Evolutionary conservation across 1,284 basidiomycete species (phyloP).

Genomic region (Fomitopsis schrenkii): DNA sequence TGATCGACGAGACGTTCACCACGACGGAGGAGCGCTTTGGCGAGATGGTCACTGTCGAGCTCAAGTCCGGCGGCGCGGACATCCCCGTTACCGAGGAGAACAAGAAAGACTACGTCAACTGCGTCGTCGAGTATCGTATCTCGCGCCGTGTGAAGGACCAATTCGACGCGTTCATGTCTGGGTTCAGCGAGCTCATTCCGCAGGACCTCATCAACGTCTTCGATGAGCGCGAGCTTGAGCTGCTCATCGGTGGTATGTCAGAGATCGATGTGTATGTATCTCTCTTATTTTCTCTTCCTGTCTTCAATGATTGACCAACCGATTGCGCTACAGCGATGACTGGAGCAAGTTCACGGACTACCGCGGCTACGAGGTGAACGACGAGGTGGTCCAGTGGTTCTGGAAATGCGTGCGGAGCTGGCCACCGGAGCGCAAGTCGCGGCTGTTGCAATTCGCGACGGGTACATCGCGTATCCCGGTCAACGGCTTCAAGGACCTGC

Average conservation of each 20-base stretch:
- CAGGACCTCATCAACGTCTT: conserved; percentile 96
- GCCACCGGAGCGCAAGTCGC: conserved; percentile 95
- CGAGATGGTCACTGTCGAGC: conserved; percentile 90
- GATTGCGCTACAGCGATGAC: conserved; percentile 55
- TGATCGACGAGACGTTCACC: conserved; percentile 94
- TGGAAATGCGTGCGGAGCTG: conserved; percentile 97
- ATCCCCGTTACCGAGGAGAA: conserved; percentile 93
- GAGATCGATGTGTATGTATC: conserved; percentile 90
- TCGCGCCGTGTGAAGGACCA: conserved; percentile 91
- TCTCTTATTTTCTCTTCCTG: conserved; percentile 2
- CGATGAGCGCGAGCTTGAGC: conserved; percentile 95
- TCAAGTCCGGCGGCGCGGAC: conserved; percentile 84
- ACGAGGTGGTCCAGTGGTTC: conserved; percentile 99
- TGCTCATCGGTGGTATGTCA: conserved; percentile 97
- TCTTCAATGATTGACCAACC: not conserved
- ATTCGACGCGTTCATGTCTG: conserved; percentile 94
- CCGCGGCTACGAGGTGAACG: conserved; percentile 79
- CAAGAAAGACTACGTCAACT: conserved; percentile 98
- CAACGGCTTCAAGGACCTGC: conserved; percentile 98
- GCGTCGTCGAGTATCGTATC: conserved; percentile 94
- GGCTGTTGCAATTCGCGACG: conserved; percentile 94
- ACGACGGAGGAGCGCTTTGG: conserved; percentile 97
- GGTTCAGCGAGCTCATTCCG: conserved; percentile 94
- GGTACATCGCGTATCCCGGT: conserved; percentile 97
- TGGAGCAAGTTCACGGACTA: conserved; percentile 88